phyloP scores from a whole-genome alignment of 768 basidiomycete genomes.

The Termitomyces eurrhizus region DNA sequence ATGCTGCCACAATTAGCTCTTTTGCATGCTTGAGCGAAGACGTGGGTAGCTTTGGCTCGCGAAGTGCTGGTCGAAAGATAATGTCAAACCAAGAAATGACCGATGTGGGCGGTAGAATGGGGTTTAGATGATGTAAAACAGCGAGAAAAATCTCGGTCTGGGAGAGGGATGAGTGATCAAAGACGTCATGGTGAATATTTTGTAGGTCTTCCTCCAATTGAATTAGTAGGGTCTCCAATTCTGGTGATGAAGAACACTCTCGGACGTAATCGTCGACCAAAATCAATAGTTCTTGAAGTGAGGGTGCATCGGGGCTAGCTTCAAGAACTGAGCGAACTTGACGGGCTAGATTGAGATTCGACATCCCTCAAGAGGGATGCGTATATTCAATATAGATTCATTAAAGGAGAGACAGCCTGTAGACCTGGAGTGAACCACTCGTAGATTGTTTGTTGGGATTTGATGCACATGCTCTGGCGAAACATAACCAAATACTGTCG shows the following conservation, averaged over 20 bases:
- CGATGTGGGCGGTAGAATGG: constrained; percentile 59
- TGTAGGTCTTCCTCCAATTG: constrained; percentile 69
- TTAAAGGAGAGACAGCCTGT: neutral
- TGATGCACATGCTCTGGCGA: constrained; percentile 17
- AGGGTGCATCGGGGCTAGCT: constrained; percentile 43
- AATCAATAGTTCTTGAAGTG: constrained; percentile 45
- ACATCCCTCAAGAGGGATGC: constrained; percentile 22
- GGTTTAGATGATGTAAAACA: constrained; percentile 58
- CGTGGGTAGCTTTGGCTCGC: constrained; percentile 65
- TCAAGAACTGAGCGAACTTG: constrained; percentile 59
- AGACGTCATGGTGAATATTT: constrained; percentile 52
- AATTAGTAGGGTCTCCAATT: constrained; percentile 38
- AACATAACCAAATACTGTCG: constrained; percentile 28
- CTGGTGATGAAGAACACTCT: constrained; percentile 43
- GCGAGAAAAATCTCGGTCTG: constrained; percentile 68
- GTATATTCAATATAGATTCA: constrained; percentile 1
- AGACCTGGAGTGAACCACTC: neutral
- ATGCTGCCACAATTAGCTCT: constrained; percentile 62
- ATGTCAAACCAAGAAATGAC: constrained; percentile 85
- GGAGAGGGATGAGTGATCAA: constrained; percentile 57
- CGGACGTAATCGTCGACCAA: constrained; percentile 54
- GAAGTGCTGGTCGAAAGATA: constrained; percentile 70
- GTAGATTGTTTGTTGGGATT: constrained; percentile 22
- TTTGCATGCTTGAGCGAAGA: constrained; percentile 61
- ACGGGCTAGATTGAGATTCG: constrained; percentile 38